Conservation (phyloP, 805 yeast species). For the Wickerhamiella slavikovae region DNA sequence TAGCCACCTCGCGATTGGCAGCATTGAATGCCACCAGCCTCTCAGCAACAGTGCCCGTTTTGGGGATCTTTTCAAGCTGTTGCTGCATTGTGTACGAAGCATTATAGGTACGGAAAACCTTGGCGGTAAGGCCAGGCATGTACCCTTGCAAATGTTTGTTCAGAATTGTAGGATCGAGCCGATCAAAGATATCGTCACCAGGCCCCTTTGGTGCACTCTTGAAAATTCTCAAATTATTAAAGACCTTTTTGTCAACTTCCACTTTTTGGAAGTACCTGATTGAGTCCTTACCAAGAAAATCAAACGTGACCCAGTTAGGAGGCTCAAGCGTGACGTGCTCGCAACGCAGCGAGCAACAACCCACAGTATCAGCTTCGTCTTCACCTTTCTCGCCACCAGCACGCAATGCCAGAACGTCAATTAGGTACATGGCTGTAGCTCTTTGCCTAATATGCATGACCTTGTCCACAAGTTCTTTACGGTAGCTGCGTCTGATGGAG, state of each 20-base stretch:
- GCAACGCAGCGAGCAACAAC: conserved; percentile 82
- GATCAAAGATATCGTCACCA: conserved; percentile 83
- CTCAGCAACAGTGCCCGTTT: conserved; percentile 73
- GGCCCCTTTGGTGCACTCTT: conserved; percentile 76
- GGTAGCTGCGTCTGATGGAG: conserved; percentile 55
- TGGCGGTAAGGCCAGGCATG: conserved; percentile 87
- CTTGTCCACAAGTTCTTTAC: conserved; percentile 42
- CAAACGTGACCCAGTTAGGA: conserved; percentile 71
- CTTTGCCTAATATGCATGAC: conserved; percentile 75
- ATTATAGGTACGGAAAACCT: conserved; percentile 91
- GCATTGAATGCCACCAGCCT: conserved; percentile 79
- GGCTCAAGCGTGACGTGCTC: conserved; percentile 78
- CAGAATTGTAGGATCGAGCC: conserved; percentile 63
- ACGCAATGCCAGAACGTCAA: conserved; percentile 84
- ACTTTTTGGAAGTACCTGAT: conserved; percentile 83
- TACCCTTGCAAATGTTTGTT: conserved; percentile 77
- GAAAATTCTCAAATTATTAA: conserved; percentile 69
- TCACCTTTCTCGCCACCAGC: conserved; percentile 97
- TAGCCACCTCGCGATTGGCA: conserved; percentile 89
- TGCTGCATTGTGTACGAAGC: conserved; percentile 96
- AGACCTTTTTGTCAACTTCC: conserved; percentile 78
- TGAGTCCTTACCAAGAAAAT: conserved; percentile 89
- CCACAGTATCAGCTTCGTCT: conserved; percentile 96
- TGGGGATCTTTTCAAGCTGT: conserved; percentile 66
- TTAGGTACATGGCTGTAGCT: conserved; percentile 83